A percentile compares a stretch with the other conserved stretches of the same genome.
Evolutionary conservation across 345 rosid genomes (phyloP).

Genomic region (Xanthoceras sorbifolium): DNA sequence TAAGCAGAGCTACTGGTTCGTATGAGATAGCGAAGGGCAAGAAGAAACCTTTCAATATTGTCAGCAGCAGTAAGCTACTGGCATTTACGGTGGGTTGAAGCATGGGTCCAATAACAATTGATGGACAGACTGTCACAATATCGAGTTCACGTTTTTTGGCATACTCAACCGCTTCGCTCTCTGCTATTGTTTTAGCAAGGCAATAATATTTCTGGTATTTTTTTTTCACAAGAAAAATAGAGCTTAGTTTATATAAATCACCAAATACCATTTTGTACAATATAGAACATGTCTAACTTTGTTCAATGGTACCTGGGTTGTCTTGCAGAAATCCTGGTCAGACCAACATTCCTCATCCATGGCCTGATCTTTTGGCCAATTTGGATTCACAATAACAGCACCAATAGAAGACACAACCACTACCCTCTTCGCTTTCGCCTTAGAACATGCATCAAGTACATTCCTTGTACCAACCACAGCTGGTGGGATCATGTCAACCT

Average conservation of each 20-base stretch:
- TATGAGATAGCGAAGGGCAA: not conserved
- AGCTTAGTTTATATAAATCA: not conserved
- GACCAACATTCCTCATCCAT: conserved; percentile 50
- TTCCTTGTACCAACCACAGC: conserved; percentile 46
- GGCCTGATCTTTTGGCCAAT: conserved; percentile 40
- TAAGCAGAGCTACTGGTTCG: not conserved
- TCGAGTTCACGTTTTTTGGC: conserved; percentile 38
- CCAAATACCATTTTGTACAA: not conserved
- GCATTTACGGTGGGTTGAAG: conserved; percentile 53
- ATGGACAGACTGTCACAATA: conserved; percentile 52
- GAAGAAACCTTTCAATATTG: conserved; percentile 42
- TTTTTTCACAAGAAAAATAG: conserved; percentile 4
- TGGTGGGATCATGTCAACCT: conserved; percentile 51
- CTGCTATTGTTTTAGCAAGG: conserved; percentile 48
- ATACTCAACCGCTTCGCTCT: conserved; percentile 48
- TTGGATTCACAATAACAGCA: conserved; percentile 39
- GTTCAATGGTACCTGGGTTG: conserved; percentile 33
- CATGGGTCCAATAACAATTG: conserved; percentile 54
- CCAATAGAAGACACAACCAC: conserved; percentile 50
- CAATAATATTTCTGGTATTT: conserved; percentile 29
- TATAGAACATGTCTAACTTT: not conserved
- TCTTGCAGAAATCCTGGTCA: conserved; percentile 33
- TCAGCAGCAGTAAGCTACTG: conserved; percentile 42
- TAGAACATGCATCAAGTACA: conserved; percentile 47
- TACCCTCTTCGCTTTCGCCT: conserved; percentile 48